Conservation (phyloP, 768 basidiomycete species). For the Mycena vitilis region DNA sequence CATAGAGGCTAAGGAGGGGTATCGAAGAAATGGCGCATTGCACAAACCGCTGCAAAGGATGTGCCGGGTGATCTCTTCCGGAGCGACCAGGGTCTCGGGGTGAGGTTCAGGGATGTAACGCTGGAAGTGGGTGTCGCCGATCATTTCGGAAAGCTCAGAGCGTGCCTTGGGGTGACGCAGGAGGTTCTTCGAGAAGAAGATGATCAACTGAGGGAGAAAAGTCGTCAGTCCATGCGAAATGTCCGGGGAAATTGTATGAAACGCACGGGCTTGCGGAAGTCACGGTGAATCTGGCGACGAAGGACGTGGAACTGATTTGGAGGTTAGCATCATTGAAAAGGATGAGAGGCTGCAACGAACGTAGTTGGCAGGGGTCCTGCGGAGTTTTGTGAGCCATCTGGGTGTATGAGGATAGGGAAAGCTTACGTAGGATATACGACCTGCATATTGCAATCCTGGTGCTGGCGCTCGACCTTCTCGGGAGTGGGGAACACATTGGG, state of each 20-base stretch:
- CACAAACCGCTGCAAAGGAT: slow-evolving; percentile 84
- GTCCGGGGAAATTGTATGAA: background rate
- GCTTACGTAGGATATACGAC: slow-evolving; percentile 95
- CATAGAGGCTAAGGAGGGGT: slow-evolving; percentile 11
- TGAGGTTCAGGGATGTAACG: slow-evolving; percentile 91
- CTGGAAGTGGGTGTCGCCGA: slow-evolving; percentile 90
- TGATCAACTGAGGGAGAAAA: slow-evolving; percentile 67
- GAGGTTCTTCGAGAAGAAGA: slow-evolving; percentile 98
- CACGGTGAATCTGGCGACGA: slow-evolving; percentile 95
- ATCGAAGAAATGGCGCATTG: background rate
- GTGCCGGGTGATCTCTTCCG: slow-evolving; percentile 91
- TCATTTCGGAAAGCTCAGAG: slow-evolving; percentile 89
- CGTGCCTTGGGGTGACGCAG: slow-evolving; percentile 94
- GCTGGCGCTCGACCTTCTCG: slow-evolving; percentile 92
- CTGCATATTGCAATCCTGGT: slow-evolving; percentile 99
- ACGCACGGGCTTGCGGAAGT: slow-evolving; percentile 95
- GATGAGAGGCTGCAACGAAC: slow-evolving; percentile 50
- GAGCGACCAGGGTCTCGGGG: slow-evolving; percentile 74
- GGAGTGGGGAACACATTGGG: slow-evolving; percentile 89
- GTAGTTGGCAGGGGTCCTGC: slow-evolving; percentile 94
- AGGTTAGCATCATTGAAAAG: slow-evolving; percentile 12
- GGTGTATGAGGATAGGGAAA: background rate
- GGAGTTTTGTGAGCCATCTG: slow-evolving; percentile 6
- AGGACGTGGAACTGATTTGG: slow-evolving; percentile 88
- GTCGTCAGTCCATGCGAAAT: background rate